A percentile compares a stretch with the other conserved stretches of the same genome.
Conservation (phyloP, 805 yeast genomes). For the Lipomyces starkeyi region DNA sequence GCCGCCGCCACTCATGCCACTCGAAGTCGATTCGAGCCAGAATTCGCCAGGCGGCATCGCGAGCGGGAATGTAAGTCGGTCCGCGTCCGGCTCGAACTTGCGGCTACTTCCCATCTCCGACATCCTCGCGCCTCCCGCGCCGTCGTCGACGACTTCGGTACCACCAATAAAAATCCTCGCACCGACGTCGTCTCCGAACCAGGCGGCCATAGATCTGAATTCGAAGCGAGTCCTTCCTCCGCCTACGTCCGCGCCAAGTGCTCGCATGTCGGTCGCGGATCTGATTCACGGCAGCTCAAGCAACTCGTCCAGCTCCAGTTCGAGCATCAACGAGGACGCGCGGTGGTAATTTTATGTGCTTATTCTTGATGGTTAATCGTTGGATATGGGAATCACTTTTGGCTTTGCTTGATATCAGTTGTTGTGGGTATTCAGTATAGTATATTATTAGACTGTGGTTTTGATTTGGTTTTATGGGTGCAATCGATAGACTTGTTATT, state of each 20-base stretch:
- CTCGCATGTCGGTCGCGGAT: constrained; percentile 34
- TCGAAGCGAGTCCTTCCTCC: constrained; percentile 14
- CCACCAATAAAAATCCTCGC: constrained; percentile 9
- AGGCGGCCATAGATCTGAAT: neutral
- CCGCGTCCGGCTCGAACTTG: constrained; percentile 29
- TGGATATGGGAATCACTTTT: neutral
- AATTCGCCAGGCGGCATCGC: neutral
- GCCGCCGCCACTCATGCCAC: constrained; percentile 39
- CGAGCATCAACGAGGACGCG: neutral
- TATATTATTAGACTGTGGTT: neutral
- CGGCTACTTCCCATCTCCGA: constrained; percentile 33
- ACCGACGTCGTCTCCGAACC: constrained; percentile 12
- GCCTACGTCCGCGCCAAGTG: constrained; percentile 29
- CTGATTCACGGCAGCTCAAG: constrained; percentile 24
- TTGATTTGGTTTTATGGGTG: neutral
- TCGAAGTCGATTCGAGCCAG: constrained; percentile 30
- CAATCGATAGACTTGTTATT: neutral
- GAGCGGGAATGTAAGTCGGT: constrained; percentile 15
- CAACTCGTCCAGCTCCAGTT: neutral
- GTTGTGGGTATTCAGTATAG: neutral
- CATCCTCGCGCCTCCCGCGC: constrained; percentile 9
- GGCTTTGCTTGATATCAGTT: neutral
- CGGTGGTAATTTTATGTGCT: neutral
- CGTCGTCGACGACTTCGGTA: constrained; percentile 1
- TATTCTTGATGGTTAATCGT: neutral